These are phyloP conservation scores for Anisodus acutangulus DNA, from an alignment of 257 asterid genomes.

Conservation along the genomic window DNA sequence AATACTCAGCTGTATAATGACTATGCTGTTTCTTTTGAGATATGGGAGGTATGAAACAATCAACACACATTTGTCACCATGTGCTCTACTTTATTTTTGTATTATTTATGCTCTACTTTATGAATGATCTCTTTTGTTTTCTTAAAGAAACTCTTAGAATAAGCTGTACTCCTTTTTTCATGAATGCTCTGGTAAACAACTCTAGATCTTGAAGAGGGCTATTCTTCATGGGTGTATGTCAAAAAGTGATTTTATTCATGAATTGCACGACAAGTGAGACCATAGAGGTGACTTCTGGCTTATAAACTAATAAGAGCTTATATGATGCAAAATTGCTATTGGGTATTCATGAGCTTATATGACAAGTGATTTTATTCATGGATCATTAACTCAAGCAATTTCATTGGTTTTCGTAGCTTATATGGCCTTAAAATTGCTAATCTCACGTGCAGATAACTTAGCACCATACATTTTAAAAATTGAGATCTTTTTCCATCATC, in stretches of 20 bases:
- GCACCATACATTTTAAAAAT: background rate
- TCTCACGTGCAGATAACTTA: background rate
- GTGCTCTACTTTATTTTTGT: too few species aligned
- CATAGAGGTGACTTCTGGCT: background rate
- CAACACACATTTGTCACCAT: background rate
- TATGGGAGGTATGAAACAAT: constrained; percentile 78
- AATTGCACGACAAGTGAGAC: background rate
- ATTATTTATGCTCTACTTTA: background rate
- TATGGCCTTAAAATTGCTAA: background rate
- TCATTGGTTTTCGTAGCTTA: constrained; percentile 13
- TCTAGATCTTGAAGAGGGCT: background rate
- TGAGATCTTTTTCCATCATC: background rate
- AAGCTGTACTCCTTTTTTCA: too few species aligned
- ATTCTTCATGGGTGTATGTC: background rate
- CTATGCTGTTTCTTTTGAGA: constrained; percentile 86
- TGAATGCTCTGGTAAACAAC: background rate
- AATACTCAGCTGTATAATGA: constrained; percentile 90
- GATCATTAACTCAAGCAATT: background rate
- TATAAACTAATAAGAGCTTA: background rate
- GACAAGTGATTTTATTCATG: too few species aligned
- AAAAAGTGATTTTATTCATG: background rate
- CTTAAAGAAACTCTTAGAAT: background rate
- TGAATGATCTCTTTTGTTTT: background rate
- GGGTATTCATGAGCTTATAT: too few species aligned
- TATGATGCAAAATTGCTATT: too few species aligned